Evolutionary conservation across 192 early-diverging fungal genomes (phyloP), one percentile per base, ranked within the genome.

Genomic region (Entomortierella chlamydospora): DNA sequence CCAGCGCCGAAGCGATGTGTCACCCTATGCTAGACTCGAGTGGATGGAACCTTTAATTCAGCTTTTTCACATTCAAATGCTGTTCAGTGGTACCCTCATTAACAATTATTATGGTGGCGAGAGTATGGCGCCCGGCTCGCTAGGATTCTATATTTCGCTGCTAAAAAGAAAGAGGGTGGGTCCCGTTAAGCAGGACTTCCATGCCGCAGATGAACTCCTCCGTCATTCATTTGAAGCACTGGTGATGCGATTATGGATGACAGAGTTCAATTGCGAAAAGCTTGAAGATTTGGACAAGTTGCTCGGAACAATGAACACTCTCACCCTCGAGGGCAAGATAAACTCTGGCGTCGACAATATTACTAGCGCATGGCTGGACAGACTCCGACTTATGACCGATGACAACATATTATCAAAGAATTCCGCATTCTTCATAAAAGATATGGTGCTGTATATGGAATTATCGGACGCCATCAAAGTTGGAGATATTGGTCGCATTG

Each of bases 371-470:
- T n/a, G n/a, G n/a, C n/a, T n/a, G n/a, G n/a, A n/a, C n/a, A n/a
- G n/a, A n/a, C n/a, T n/a, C n/a, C n/a, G n/a, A n/a, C n/a, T n/a
- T n/a, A n/a, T n/a, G n/a, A n/a, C n/a, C n/a, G n/a, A n/a, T n/a
- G n/a, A n/a, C n/a, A 13, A 41, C 39, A 41, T 41, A 13, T 41
- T 41, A 13, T 9, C 39, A n/a, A 41, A 13, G 39, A 68, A 68
- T 52, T 54, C 57, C 10, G 13, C 41, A 2, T 28, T 68, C 9
- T 68, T 68, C 29, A n/a, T 68, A 7, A 39, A 43, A 57, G 66
- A 68, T 39, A 68, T 68, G 66, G 12, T 47, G 6, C 26, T 68
- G 31, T 68, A 68, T 42, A 57, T 68, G 17, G 66, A 68, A 45
- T 52, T 68, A 2, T 20, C 26, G 11, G 42, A 37, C n/a, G 66